A percentile compares a stretch with the other conserved stretches of the same genome.
phyloP scores from a whole-genome alignment of 805 yeast genomes.

The Pichia eremophila region DNA sequence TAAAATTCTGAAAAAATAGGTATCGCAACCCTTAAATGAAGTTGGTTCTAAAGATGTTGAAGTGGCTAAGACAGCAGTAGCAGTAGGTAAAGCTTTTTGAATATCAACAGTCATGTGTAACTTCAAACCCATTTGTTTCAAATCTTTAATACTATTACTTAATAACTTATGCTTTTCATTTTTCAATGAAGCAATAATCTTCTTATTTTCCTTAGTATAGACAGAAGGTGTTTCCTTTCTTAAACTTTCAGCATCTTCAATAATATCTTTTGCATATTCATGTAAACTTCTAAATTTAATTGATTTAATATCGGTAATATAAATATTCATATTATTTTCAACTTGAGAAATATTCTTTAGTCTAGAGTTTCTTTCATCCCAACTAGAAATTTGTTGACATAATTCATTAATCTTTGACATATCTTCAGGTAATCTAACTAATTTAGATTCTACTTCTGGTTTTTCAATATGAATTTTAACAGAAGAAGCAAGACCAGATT shows the following conservation, averaged over 20 bases:
- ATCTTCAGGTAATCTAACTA: conserved; percentile 1
- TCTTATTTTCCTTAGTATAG: conserved; percentile 66
- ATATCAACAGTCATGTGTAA: conserved; percentile 56
- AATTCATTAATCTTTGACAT: conserved; percentile 8
- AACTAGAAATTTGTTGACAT: conserved; percentile 31
- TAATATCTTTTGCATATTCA: conserved; percentile 45
- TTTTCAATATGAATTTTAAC: conserved; percentile 1
- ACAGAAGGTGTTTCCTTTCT: conserved; percentile 69
- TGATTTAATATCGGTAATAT: conserved; percentile 26
- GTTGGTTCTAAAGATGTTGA: conserved; percentile 36
- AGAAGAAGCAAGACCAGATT: conserved; percentile 38
- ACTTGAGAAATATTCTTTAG: conserved; percentile 43
- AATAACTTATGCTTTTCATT: conserved; percentile 73
- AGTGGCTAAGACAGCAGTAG: conserved; percentile 52
- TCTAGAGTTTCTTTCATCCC: conserved; percentile 50
- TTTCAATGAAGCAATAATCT: conserved; percentile 58
- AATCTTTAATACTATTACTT: conserved; percentile 66
- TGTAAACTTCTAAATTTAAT: conserved; percentile 40
- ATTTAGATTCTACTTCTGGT: neutral
- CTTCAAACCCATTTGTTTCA: conserved; percentile 69
- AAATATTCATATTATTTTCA: conserved; percentile 45
- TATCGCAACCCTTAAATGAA: conserved; percentile 32
- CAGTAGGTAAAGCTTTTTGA: conserved; percentile 50
- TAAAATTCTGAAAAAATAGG: conserved; percentile 55
- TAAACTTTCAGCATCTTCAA: conserved; percentile 51